Base-by-base conservation (phyloP, 306 rosid genomes). In the Senna tora region DNA sequence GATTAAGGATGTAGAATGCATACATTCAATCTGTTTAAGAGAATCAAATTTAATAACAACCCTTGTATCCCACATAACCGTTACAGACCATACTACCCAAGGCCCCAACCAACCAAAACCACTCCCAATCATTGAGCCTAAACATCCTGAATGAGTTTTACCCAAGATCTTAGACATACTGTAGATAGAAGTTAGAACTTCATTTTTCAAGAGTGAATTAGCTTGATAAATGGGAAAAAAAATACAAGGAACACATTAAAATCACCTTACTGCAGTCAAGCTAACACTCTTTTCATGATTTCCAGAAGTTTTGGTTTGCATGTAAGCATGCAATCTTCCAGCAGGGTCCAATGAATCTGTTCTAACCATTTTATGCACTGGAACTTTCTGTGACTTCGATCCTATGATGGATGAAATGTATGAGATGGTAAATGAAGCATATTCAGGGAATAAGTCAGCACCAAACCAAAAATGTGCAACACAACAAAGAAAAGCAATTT, bases 311-410 rank as follows among this genome's bases (percentile, higher is more conserved):
- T 71, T 81, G 64, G 73, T 67, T 79, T 86, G 92, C 83, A 85
- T 51, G 77, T 87, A 93, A 38, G 90, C 93, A 71, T 90, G 97
- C 76, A 93, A 84, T 86, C 98, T 86, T 73, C 98, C 98, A 53
- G 77, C 88, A 43, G 97, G 97, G 82, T 93, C 88, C n/a, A 75
- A 73, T 76, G 97, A 84, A 87, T 93, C 96, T 65, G 97, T 90
- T 78, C 98, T 86, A 38, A 93, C 92, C 85, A 93, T 86, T 81
- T 93, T 90, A 69, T 84, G 46, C 14, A 89, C 94, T 0, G 97
- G 98, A 79, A 91, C 87, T 83, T 93, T 93, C 77, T 73, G 89
- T 63, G 83, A 74, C 79, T 80, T 89, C 32, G 96, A 80, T 22
- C 92, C 97, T 91, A 75, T 49, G 60, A 70, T 53, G 15, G 75